Base-by-base conservation (phyloP, 345 rosid genomes). In the Salix brachista region DNA sequence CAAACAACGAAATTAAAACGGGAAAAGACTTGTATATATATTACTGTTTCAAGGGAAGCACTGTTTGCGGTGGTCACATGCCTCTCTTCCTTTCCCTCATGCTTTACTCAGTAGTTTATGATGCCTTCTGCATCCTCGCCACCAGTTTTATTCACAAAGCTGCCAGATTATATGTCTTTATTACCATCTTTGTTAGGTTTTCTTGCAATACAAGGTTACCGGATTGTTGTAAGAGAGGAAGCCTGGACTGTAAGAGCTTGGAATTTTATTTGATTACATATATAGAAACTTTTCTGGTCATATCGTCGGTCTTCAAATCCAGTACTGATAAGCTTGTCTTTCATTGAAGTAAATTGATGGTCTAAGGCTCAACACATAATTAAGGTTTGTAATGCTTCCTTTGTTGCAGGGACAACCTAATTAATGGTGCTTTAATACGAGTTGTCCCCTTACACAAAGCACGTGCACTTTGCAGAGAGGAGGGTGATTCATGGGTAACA, bases 61-160 rank as follows among this genome's bases (percentile, higher is more conserved):
- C 48, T 58, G 69, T 73, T 73, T 78, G 77, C 77, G 81, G 81
- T 67, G 77, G 73, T 78, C 77, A 78, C 81, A 67, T 78, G 80
- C 75, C 39, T 13, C 39, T 70, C 71, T 32, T 30, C 50, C 36
- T 23, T 32, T n/a, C 44, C 77, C 69, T 41, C 66, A 30, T 68
- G 77, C 39, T 37, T 46, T 36, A 36, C 69, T 73, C 64, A 73
- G 72, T 72, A 26, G 64, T 32, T 61, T 50, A 69, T 72, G 58
- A 79, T 79, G 74, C 70, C 46, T 6, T 67, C 74, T 48, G 19
- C 61, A 75, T 75, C 71, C 64, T 4, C 28, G n/a, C 7, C 37
- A 12, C 21, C 32, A 72, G 64, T 44, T 1, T 30, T 71, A 52
- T 36, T 32, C 62, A 56, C 0, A 34, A 65, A 65, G 69, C 42